phyloP scores from a whole-genome alignment of 352 stramenopile species.

The Pilasporangium apinafurcum region DNA sequence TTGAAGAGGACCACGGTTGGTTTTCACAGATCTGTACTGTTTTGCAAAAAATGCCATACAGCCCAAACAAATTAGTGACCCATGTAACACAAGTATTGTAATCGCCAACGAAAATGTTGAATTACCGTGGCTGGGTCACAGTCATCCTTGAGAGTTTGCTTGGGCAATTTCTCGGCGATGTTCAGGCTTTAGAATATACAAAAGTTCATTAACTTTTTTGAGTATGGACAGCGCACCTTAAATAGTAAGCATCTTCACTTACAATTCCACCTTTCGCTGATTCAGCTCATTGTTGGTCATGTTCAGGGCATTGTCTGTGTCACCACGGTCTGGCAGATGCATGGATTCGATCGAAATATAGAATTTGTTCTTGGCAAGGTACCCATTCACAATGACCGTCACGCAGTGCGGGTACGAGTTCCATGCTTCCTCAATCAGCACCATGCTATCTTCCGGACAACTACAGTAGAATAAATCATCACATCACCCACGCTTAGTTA shows the following conservation, averaged over 20 bases:
- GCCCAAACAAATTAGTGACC: not conserved
- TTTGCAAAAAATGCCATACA: no score
- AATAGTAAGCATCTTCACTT: conserved; percentile 8
- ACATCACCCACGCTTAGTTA: not conserved
- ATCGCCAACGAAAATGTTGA: conserved; percentile 3
- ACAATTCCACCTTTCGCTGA: conserved; percentile 72
- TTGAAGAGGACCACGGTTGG: conserved; percentile 54
- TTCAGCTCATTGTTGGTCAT: conserved; percentile 69
- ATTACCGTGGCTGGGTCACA: conserved; percentile 51
- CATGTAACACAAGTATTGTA: no score
- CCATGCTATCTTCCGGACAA: conserved; percentile 80
- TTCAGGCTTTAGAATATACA: conserved; percentile 33
- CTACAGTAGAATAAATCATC: conserved; percentile 16
- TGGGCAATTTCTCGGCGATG: conserved; percentile 70
- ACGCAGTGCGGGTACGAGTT: conserved; percentile 85
- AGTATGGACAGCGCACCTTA: no score
- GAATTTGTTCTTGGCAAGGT: conserved; percentile 83
- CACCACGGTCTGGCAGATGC: conserved; percentile 51
- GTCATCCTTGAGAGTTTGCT: conserved; percentile 69
- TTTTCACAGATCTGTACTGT: conserved; percentile 71
- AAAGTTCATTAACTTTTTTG: not conserved
- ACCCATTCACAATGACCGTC: conserved; percentile 82
- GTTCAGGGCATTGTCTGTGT: conserved; percentile 59
- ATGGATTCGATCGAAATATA: conserved; percentile 83
- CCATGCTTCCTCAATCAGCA: conserved; percentile 83